phyloP scores from a whole-genome alignment of 331 rosid genomes.

The Stylosanthes scabra region DNA sequence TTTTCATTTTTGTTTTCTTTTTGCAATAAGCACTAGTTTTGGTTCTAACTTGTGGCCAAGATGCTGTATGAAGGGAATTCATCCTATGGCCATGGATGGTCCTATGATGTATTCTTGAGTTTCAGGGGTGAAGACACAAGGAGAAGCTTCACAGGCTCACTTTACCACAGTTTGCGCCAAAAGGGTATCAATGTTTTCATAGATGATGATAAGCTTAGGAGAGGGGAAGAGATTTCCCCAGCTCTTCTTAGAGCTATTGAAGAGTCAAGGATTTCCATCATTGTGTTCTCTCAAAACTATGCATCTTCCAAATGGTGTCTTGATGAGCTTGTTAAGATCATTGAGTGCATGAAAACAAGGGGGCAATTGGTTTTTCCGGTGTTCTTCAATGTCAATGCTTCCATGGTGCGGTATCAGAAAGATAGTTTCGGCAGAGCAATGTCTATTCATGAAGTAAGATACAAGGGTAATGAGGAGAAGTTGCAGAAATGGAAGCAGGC shows the following conservation, averaged over 20 bases:
- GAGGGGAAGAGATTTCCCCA: constrained; percentile 26
- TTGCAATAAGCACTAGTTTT: not conserved
- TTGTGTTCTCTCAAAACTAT: not conserved
- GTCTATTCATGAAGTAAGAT: constrained; percentile 1
- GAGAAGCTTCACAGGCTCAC: constrained; percentile 34
- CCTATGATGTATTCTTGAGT: constrained; percentile 34
- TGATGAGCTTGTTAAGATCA: constrained; percentile 28
- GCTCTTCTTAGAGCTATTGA: constrained; percentile 37
- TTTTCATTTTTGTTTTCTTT: not conserved
- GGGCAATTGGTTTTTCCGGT: constrained; percentile 33
- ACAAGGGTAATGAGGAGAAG: constrained; percentile 15
- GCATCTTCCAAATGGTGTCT: constrained; percentile 1
- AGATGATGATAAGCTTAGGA: constrained; percentile 31
- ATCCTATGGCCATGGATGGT: constrained; percentile 11
- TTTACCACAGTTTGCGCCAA: constrained; percentile 17
- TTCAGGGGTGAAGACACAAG: constrained; percentile 38
- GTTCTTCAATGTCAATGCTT: constrained; percentile 34
- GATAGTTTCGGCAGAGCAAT: constrained; percentile 21
- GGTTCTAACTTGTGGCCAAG: not conserved
- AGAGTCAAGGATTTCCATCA: constrained; percentile 20
- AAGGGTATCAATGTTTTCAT: constrained; percentile 32
- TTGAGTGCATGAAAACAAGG: constrained; percentile 30
- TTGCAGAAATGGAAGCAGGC: constrained; percentile 32
- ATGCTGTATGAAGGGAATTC: not conserved
- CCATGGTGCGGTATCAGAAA: constrained; percentile 32